Evolutionary conservation across 2,329 filamentous ascomycete genomes (phyloP), one percentile per base, ranked within the genome.

Genomic region (Lasiodiplodia sp.): DNA sequence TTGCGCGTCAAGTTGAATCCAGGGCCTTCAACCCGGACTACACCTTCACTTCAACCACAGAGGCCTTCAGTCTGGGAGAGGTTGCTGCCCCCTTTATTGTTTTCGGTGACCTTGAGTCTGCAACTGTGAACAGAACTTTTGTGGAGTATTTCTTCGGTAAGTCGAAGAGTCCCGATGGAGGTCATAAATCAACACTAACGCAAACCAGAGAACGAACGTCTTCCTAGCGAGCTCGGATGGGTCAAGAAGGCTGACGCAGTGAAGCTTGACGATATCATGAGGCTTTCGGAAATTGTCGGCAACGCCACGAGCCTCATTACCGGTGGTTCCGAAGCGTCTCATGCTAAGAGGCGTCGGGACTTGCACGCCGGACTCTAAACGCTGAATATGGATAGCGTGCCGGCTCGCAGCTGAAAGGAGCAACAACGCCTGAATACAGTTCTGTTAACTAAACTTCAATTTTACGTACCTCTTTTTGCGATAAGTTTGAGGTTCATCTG

Each of bases 1-100:
- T 84, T 0, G 81, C 78, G 1, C 81, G 85, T 7, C 80, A 84
- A 56, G 71, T 82, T 66, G 77, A 78, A 18, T 86, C 83, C 1
- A 78, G 78, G 28, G 78, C 83, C 0, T 80, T 73, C 60, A 87
- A 87, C 71, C 84, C 85, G 0, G 78, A 77, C 0, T 87, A 85
- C 72, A 80, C 73, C 0, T 84, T 87, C 76, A 82, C 81, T 0
- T 70, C 75, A 0, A 75, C 72, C 0, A 81, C 76, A 0, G 81
- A 85, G 69, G 68, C 75, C 10, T 87, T 87, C 70, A 85, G 82
- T 68, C 73, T 84, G 1, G 86, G 86, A 5, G 86, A 87, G 76
- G 72, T 85, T 0, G 79, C 82, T 4, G 85, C 85, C 3, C 83
- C 82, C 0, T 78, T 87, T n/a, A 76, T 86, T 18, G 81, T 79